Evolutionary conservation across 306 rosid genomes (phyloP).

Genomic region (Cicer chorassanicum): DNA sequence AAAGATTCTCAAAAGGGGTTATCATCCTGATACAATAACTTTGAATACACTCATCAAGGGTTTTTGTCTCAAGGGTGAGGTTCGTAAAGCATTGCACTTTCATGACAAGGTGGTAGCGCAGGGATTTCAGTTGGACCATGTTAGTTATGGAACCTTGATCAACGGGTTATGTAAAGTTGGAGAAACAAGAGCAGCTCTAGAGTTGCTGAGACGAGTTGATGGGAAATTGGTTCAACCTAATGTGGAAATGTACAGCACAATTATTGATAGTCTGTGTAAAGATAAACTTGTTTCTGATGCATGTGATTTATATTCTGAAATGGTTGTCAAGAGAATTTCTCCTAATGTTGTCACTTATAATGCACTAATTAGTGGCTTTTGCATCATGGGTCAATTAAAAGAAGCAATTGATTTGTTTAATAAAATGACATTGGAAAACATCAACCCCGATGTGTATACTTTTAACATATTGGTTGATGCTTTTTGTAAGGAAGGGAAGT

Average conservation of each 20-base stretch:
- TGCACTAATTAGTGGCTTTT: too few species aligned
- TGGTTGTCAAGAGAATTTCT: neutral
- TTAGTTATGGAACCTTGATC: neutral
- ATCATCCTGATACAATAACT: accelerated
- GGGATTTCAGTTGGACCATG: neutral
- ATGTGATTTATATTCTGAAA: constrained; percentile 5
- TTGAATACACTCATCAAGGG: neutral
- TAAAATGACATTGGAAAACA: too few species aligned
- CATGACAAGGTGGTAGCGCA: neutral
- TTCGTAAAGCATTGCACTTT: neutral
- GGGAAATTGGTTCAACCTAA: neutral
- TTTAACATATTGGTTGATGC: too few species aligned
- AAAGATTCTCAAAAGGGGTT: neutral
- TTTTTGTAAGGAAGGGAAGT: too few species aligned
- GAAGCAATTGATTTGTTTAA: too few species aligned
- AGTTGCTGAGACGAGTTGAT: neutral
- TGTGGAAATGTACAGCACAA: neutral
- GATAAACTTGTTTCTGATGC: neutral
- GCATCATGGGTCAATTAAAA: too few species aligned
- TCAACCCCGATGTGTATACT: too few species aligned
- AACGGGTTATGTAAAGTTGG: neutral
- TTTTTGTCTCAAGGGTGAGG: neutral
- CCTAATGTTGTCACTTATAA: too few species aligned
- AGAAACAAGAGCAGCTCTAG: neutral
- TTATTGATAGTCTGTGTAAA: neutral